Base-by-base conservation (phyloP, 768 basidiomycete species). In the Boletus subcaerulescens region DNA sequence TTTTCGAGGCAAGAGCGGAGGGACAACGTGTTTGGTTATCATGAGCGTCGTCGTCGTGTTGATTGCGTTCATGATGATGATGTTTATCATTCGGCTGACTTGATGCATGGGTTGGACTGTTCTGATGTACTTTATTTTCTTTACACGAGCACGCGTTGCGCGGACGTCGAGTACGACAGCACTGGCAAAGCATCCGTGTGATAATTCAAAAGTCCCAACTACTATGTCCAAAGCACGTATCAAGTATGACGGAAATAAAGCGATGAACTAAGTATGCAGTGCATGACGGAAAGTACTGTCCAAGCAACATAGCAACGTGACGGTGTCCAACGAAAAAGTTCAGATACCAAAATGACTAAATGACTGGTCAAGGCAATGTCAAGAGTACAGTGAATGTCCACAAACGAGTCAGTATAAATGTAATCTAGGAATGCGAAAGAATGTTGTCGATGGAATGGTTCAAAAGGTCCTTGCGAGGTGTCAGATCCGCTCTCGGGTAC, bases 11-110 rank as follows among this genome's bases (percentile, higher is more conserved):
- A 88, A 83, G 75, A 84, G 83, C 41, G 73, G 83, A 26, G 75
- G 81, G 15, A 91, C 88, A 59, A 93, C 89, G 1, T 92, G 91
- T 67, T 63, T 91, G 65, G 79, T 83, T 10, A 56, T 91, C 3
- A 77, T 79, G 26, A 78, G 86, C 46, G 70, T 96, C 9, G 12
- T 88, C 3, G 77, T 81, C 5, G 94, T 93, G 3, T 60, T 83
- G 12, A 64, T 89, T 17, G 73, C 89, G 8, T 97, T 89, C 59
- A 63, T 87, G 48, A 32, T 87, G 15, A 89, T 87, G 82, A 82
- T 92, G 55, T 75, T 84, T 45, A 57, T 92, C 38, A 91, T 93
- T 57, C 80, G 89, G 48, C 69, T 91, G 17, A 84, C 83, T 32
- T 77, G 64, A 71, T 52, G 59, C 14, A 9, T 13, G 31, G 36